Evolutionary conservation across 768 basidiomycete species (phyloP), one percentile per base, ranked within the genome.

Genomic region (Boletus vinaceobasis): DNA sequence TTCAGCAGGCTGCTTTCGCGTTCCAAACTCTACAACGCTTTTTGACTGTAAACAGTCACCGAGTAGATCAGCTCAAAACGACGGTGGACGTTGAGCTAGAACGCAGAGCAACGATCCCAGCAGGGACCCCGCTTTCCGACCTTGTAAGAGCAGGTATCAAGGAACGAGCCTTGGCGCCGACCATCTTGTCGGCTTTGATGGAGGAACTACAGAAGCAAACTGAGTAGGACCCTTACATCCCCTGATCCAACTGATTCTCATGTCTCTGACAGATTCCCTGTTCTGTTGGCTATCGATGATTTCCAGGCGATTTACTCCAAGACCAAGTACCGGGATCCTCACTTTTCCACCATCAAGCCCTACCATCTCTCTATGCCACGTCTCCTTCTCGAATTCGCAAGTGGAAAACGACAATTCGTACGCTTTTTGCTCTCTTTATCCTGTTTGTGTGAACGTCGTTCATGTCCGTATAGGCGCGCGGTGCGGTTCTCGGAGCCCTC

Each of bases 261-360:
- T 51, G 49, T 17, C 26, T 47, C 47, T 21, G 50, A 10, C 55
- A 93, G 91, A 42, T 74, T 77, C 62, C 92, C 92, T 0, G 87
- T 96, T 2, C 67, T 97, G 7, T 73, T 95, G 31, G 93, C 93
- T 0, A 76, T 95, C 1, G 94, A 97, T 60, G 93, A 96, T 61
- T 84, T 91, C 68, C 94, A 96, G 68, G 79, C 90, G 0, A 70
- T 97, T 26, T 93, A 90, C 63, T 75, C 80, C 65, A 74, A 71
- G 42, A 82, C 87, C 0, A 65, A 73, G 27, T 95, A 95, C 72
- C 81, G 84, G 26, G 85, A 90, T 53, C 88, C 88, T 13, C 83
- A 85, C 40, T 91, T 85, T 70, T 74, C 75, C 7, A 64, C 74
- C 10, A 83, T 96, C 50, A 81, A 85, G 53, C 76, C 90, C 0